Conservation (phyloP, 1,284 basidiomycete species). For the Tylopilus microsporus region DNA sequence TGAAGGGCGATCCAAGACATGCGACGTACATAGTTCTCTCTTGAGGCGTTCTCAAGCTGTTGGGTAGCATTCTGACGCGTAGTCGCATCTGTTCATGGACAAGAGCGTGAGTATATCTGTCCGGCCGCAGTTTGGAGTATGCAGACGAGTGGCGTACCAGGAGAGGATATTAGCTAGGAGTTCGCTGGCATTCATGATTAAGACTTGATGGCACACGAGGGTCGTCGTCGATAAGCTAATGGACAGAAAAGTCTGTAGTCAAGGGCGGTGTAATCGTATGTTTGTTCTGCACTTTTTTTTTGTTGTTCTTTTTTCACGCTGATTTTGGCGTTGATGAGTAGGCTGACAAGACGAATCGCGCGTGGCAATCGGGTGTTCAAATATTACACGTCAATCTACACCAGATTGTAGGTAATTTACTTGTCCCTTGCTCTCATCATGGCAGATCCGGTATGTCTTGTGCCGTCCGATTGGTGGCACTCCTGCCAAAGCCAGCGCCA, state of each 20-base stretch:
- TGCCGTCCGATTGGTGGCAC: too few relatives aligned
- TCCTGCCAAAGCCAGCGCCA: constrained; percentile 33
- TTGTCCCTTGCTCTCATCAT: constrained; percentile 24
- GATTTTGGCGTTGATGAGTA: neutral
- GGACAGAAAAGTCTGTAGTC: constrained; percentile 9
- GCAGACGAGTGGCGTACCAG: constrained; percentile 55
- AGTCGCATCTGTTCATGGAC: constrained; percentile 56
- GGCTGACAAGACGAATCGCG: constrained; percentile 21
- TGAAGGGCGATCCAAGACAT: constrained; percentile 28
- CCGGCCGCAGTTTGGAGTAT: constrained; percentile 24
- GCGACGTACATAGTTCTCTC: constrained; percentile 76
- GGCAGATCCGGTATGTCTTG: constrained; percentile 54
- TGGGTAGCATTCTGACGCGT: constrained; percentile 86
- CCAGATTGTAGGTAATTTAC: constrained; percentile 16
- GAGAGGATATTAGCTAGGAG: constrained; percentile 86
- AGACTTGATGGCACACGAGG: constrained; percentile 18
- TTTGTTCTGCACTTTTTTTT: constrained; percentile 12
- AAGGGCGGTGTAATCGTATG: constrained; percentile 5
- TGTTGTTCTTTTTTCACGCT: neutral
- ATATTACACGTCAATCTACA: constrained; percentile 9
- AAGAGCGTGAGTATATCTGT: constrained; percentile 18
- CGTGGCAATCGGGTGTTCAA: constrained; percentile 35
- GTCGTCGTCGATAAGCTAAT: constrained; percentile 24
- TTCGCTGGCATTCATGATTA: constrained; percentile 83
- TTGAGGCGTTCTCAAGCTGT: constrained; percentile 79